Evolutionary conservation across 2,329 filamentous ascomycete species (phyloP).

Genomic region (Penicillium sp.): DNA sequence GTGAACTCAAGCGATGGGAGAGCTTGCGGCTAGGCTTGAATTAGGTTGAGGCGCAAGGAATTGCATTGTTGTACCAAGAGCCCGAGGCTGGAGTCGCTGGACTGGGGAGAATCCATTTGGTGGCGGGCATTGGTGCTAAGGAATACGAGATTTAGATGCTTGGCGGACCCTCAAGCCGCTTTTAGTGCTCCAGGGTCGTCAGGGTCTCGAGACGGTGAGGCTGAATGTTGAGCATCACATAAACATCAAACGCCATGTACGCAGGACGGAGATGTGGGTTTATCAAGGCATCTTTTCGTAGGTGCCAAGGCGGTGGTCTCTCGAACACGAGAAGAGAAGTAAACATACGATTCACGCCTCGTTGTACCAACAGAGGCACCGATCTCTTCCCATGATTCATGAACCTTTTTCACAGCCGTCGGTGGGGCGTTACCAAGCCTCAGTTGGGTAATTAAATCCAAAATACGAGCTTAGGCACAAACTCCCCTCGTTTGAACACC

Average conservation of each 20-base stretch:
- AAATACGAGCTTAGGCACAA: slow-evolving; percentile 1
- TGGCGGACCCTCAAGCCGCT: slow-evolving; percentile 19
- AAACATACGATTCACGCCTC: no score
- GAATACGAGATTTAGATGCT: slow-evolving; percentile 20
- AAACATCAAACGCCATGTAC: not conserved
- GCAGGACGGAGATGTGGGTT: not conserved
- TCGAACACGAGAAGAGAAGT: no score
- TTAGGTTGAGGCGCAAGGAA: not conserved
- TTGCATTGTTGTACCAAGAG: not conserved
- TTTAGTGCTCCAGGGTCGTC: not conserved
- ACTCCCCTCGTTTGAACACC: not conserved
- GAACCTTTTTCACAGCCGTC: not conserved
- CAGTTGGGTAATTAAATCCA: not conserved
- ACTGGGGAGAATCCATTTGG: not conserved
- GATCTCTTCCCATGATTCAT: no score
- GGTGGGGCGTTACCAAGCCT: not conserved
- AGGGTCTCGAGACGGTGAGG: not conserved
- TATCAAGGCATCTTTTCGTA: not conserved
- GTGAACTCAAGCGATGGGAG: not conserved
- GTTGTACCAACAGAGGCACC: no score
- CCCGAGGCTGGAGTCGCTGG: not conserved
- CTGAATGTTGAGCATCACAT: not conserved
- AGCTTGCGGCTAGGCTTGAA: not conserved
- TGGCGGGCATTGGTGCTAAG: not conserved
- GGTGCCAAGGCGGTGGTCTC: no score